A percentile compares a stretch with the other conserved stretches of the same genome.
phyloP scores from a whole-genome alignment of 306 rosid species.

The Nissolia schottii region DNA sequence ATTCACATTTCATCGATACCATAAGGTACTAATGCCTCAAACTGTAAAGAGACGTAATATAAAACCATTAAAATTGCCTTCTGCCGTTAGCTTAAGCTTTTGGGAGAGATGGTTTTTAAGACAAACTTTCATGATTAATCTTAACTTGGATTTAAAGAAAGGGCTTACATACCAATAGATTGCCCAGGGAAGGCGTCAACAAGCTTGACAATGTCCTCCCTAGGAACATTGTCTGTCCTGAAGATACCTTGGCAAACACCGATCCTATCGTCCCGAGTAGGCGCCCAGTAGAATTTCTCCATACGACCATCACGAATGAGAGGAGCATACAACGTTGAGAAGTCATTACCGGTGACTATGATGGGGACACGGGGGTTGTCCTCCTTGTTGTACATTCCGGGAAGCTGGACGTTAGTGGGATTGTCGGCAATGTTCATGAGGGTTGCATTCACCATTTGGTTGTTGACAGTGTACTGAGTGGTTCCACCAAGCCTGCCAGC shows the following conservation, averaged over 20 bases:
- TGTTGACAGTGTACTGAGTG: constrained; percentile 77
- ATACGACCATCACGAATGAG: constrained; percentile 81
- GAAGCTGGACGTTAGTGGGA: constrained; percentile 77
- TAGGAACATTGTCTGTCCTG: constrained; percentile 36
- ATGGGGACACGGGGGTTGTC: constrained; percentile 73
- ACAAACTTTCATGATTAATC: too few species aligned
- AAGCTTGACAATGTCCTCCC: constrained; percentile 50
- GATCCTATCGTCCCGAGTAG: constrained; percentile 62
- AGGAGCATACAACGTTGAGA: constrained; percentile 78
- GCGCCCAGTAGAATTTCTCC: constrained; percentile 87
- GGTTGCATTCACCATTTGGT: constrained; percentile 81
- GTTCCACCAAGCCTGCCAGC: constrained; percentile 75
- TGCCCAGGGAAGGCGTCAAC: constrained; percentile 75
- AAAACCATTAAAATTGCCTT: too few species aligned
- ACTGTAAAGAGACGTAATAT: too few species aligned
- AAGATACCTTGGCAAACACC: constrained; percentile 75
- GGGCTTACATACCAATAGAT: constrained; percentile 62
- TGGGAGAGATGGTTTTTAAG: too few species aligned
- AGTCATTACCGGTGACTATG: constrained; percentile 67
- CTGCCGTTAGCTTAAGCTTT: too few species aligned
- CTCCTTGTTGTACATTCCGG: constrained; percentile 74
- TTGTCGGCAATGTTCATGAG: constrained; percentile 82
- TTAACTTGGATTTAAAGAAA: neutral
- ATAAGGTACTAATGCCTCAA: neutral
- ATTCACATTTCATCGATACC: neutral